phyloP scores from a whole-genome alignment of 2,329 filamentous ascomycete genomes.

The Fusarium mangiferae region DNA sequence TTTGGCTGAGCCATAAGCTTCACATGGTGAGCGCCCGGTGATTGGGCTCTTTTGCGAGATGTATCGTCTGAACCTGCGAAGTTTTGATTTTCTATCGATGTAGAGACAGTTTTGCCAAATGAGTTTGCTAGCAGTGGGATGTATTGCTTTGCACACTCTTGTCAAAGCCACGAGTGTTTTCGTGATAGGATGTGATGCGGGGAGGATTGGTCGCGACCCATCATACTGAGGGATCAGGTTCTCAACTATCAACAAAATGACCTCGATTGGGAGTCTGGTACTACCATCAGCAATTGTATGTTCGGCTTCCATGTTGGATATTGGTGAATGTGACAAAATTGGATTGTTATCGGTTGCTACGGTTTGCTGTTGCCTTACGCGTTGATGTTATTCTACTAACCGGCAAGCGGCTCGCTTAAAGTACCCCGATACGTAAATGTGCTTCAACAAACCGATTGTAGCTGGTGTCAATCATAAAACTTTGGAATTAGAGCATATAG shows the following conservation, averaged over 20 bases:
- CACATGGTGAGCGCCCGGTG: background rate
- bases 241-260: conserved; percentile 26
- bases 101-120: conserved; percentile 24
- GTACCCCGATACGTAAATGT: background rate
- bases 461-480: background rate
- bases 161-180: conserved; percentile 18
- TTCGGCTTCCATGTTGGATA: background rate
- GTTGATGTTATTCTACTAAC: background rate
- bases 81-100: conserved; percentile 6
- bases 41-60: background rate
- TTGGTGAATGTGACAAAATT: background rate
- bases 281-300: accelerated
- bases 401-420: background rate
- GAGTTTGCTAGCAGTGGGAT: background rate
- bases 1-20: background rate
- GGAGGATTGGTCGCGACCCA: background rate
- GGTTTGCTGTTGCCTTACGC: background rate
- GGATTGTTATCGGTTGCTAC: background rate
- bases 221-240: background rate
- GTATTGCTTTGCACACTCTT: conserved; percentile 5
- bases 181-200: conserved; percentile 1
- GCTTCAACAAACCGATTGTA: background rate
- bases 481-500: background rate
- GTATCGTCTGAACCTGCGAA: background rate
- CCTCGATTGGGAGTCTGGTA: background rate